Percentiles rank a stretch among this genome's conserved stretches.
These are phyloP conservation scores for Geotrichum phurueaensis DNA, from an alignment of 1,139 yeast genomes.

Conservation along the genomic window DNA sequence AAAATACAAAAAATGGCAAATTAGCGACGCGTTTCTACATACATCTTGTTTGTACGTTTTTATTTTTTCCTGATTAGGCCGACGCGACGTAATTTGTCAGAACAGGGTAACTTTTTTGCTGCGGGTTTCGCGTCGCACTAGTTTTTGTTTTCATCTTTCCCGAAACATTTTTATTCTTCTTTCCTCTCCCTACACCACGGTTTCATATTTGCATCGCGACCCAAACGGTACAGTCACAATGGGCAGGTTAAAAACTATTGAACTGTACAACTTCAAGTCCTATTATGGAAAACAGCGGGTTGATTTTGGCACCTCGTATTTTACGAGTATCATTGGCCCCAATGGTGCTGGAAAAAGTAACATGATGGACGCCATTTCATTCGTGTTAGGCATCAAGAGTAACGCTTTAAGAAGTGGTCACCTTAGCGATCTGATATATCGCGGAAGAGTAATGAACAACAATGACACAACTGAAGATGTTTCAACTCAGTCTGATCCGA, in stretches of 20 bases:
- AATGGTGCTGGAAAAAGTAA: conserved; percentile 97
- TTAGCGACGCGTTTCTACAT: conserved; percentile 8
- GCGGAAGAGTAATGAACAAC: conserved; percentile 49
- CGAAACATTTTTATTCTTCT: neutral
- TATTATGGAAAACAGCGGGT: conserved; percentile 70
- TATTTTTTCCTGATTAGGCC: neutral
- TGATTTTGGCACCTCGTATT: conserved; percentile 76
- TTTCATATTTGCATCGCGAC: neutral
- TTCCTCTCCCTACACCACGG: neutral
- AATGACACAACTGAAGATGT: conserved; percentile 25
- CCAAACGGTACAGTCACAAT: conserved; percentile 15
- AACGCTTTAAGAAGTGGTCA: conserved; percentile 70
- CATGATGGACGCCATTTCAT: conserved; percentile 97
- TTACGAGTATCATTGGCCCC: conserved; percentile 93
- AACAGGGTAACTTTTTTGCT: conserved; percentile 10
- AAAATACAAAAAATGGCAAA: neutral
- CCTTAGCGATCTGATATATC: conserved; percentile 69
- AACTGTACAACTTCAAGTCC: conserved; percentile 79
- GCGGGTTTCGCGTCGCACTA: conserved; percentile 1
- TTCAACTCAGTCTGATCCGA: conserved; percentile 41
- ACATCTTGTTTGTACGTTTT: neutral
- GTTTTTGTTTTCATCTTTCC: neutral
- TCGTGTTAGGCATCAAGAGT: conserved; percentile 82
- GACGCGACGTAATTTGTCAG: neutral
- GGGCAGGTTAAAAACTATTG: conserved; percentile 32